These are phyloP conservation scores for Castanea crenata DNA, from an alignment of 306 rosid species.

Conservation along the genomic window DNA sequence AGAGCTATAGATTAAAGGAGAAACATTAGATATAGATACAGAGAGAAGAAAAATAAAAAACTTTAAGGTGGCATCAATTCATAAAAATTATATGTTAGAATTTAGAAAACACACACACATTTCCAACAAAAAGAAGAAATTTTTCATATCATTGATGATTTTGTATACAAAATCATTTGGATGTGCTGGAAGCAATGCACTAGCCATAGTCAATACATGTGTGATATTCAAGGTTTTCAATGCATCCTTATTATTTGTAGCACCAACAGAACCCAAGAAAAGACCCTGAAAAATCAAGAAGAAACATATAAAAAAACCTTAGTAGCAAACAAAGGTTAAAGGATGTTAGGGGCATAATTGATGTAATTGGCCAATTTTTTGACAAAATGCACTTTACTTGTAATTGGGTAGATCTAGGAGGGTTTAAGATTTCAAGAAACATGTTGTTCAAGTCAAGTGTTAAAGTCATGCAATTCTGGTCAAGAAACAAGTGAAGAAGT, in stretches of 20 bases:
- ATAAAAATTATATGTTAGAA: neutral
- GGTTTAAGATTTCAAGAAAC: too few species aligned
- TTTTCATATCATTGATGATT: slow-evolving; percentile 49
- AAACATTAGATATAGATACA: neutral
- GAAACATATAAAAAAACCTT: neutral
- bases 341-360: too few species aligned
- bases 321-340: neutral
- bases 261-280: slow-evolving; percentile 71
- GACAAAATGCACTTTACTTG: too few species aligned
- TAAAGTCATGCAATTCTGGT: too few species aligned
- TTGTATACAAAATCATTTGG: slow-evolving; percentile 60
- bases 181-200: slow-evolving; percentile 41
- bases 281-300: slow-evolving; percentile 52
- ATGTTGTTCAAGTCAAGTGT: too few species aligned
- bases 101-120: neutral
- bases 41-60: neutral
- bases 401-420: too few species aligned
- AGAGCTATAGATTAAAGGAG: neutral
- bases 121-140: slow-evolving; percentile 12
- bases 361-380: too few species aligned
- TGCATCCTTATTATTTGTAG: slow-evolving; percentile 52
- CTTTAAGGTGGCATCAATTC: neutral
- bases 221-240: slow-evolving; percentile 58
- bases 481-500: too few species aligned
- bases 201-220: slow-evolving; percentile 76